A percentile compares a stretch with the other conserved stretches of the same genome.
phyloP scores from a whole-genome alignment of 108 stramenopile species.

The Cyclotella cryptica region DNA sequence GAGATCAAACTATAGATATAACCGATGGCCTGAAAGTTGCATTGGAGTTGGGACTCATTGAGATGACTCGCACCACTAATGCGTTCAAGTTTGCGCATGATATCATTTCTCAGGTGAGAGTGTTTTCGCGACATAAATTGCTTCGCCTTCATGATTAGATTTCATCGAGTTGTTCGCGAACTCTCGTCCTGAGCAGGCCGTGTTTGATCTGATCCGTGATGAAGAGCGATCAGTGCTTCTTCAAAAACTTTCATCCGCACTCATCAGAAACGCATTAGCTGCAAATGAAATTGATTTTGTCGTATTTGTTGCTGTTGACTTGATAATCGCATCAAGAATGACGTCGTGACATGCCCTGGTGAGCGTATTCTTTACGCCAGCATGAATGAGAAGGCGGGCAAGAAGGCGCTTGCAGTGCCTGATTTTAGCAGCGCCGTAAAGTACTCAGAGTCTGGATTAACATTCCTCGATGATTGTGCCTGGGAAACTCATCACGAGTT shows the following conservation, averaged over 20 bases:
- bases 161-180: too few relatives aligned
- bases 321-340: conserved; percentile 28
- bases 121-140: too few relatives aligned
- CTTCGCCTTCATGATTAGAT: too few relatives aligned
- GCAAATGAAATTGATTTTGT: conserved; percentile 1
- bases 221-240: conserved; percentile 17
- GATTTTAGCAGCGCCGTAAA: conserved; percentile 25
- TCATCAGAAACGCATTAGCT: conserved; percentile 18
- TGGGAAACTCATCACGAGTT: conserved; percentile 42
- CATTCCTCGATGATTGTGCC: conserved; percentile 24
- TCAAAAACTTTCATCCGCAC: conserved; percentile 13
- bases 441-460: conserved; percentile 33
- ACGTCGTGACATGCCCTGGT: background rate
- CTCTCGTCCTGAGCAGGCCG: conserved; percentile 3
- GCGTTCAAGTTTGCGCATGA: conserved; percentile 35
- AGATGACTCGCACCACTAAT: conserved; percentile 3
- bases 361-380: conserved; percentile 21
- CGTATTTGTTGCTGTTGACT: conserved; percentile 32
- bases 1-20: conserved; percentile 26
- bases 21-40: conserved; percentile 9
- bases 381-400: conserved; percentile 25
- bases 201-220: conserved; percentile 9
- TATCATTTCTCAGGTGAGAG: conserved; percentile 21
- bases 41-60: conserved; percentile 18
- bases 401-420: conserved; percentile 25